These are phyloP conservation scores for Stagonosporopsis tanaceti DNA, from an alignment of 2,329 filamentous ascomycete species.

Conservation along the genomic window DNA sequence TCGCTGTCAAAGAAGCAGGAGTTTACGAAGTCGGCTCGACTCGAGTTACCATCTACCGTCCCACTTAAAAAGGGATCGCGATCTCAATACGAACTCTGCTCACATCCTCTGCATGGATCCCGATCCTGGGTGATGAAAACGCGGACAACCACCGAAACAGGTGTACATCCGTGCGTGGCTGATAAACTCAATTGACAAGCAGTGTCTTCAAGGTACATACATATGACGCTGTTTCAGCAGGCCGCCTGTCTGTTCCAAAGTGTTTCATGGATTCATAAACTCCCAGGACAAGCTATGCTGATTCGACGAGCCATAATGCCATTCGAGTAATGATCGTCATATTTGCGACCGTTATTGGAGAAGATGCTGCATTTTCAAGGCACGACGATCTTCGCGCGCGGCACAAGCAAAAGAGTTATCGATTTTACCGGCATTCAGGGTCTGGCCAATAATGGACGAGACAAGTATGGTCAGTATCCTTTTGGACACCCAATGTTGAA, in stretches of 20 bases:
- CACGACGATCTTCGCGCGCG: slow-evolving; percentile 10
- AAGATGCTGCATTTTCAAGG: slow-evolving; percentile 5
- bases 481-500: neutral
- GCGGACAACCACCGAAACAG: neutral
- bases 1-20: neutral
- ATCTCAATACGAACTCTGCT: slow-evolving; percentile 3
- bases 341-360: slow-evolving; percentile 5
- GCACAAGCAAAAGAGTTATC: slow-evolving; percentile 14
- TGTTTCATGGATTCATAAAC: slow-evolving; percentile 7
- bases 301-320: neutral
- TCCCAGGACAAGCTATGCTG: slow-evolving; percentile 1
- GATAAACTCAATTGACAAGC: slow-evolving; percentile 6
- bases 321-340: slow-evolving; percentile 2
- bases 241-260: slow-evolving; percentile 2
- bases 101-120: slow-evolving; percentile 2
- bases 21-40: slow-evolving; percentile 6
- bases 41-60: slow-evolving; percentile 3
- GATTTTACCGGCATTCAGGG: slow-evolving; percentile 18
- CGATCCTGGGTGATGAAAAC: slow-evolving; percentile 7
- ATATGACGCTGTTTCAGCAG: neutral
- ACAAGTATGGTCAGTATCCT: slow-evolving; percentile 4
- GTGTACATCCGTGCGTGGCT: slow-evolving; percentile 10
- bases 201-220: slow-evolving; percentile 6
- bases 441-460: slow-evolving; percentile 14
- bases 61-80: slow-evolving; percentile 1